Evolutionary conservation across 169 alveolate species (phyloP).

Genomic region (Cryptosporidium meleagridis): DNA sequence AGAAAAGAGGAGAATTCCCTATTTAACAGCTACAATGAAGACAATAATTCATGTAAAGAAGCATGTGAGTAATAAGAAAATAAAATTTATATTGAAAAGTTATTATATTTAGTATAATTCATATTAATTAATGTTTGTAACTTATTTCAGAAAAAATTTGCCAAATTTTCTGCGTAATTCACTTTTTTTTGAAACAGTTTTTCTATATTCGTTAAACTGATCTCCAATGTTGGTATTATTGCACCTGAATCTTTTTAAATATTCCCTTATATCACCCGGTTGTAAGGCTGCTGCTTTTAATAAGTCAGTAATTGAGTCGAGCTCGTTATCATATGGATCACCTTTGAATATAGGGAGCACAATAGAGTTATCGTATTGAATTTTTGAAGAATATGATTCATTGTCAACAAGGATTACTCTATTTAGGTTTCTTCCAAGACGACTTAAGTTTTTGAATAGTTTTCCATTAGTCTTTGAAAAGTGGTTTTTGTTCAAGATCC

Average conservation of each 20-base stretch:
- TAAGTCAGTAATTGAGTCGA: constrained; percentile 81
- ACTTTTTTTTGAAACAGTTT: constrained; percentile 14
- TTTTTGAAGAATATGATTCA: constrained; percentile 76
- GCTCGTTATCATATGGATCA: constrained; percentile 86
- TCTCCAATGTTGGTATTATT: constrained; percentile 83
- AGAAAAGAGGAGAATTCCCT: constrained; percentile 56
- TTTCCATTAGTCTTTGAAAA: constrained; percentile 84
- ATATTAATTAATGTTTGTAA: neutral
- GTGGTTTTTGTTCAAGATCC: constrained; percentile 87
- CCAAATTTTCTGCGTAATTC: constrained; percentile 6
- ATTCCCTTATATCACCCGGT: constrained; percentile 81
- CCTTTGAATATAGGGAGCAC: constrained; percentile 85
- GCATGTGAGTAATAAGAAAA: neutral
- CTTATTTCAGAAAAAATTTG: constrained; percentile 34
- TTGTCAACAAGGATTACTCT: constrained; percentile 88
- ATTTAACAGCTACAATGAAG: neutral
- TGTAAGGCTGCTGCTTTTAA: constrained; percentile 85
- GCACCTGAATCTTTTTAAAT: constrained; percentile 82
- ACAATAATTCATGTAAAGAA: neutral
- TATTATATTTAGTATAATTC: neutral
- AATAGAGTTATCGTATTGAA: constrained; percentile 87
- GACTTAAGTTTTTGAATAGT: constrained; percentile 82
- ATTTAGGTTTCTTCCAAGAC: constrained; percentile 88
- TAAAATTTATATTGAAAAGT: neutral
- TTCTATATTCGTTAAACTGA: constrained; percentile 78